Evolutionary conservation across 1,284 basidiomycete species (phyloP), one percentile per base, ranked within the genome.

Genomic region (Trichosporon coremiiforme): DNA sequence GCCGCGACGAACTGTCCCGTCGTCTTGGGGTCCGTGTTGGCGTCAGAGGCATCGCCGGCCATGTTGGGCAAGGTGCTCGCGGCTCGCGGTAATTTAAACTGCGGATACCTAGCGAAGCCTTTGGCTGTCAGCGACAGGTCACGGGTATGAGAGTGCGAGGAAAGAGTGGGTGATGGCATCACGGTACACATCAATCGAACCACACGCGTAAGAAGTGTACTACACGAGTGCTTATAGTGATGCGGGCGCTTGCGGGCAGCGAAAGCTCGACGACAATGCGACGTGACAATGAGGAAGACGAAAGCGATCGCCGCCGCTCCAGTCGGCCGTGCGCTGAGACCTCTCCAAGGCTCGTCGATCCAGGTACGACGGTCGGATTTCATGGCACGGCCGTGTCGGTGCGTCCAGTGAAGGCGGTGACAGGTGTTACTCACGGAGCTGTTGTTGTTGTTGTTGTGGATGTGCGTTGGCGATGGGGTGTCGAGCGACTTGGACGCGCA

Each of bases 1-100:
- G 83, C 83, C 4, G 83, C 68, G 66, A 83, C 71, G 72, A 84
- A 84, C 12, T 77, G 74, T 3, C 75, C 60, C 41, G 82, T 83
- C 20, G 79, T 71, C 17, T 76, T 64, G 29, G 57, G 29, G 13
- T 62, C 5, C 9, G 77, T 41, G 29, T 68, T 66, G 64, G 53
- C 66, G 10, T 67, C 36, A 2, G 31, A 13, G 6, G 55, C n/a
- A 12, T 33, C 55, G 45, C 20, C 45, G 41, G 50, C 36, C 68
- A 66, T 66, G 68, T 2, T 65, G 64, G 4, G 4, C n/a, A 35
- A 33, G 57, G 7, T 17, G 6, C 57, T 62, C 31, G 57, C 57
- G 57, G 31, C 29, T 33, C 20, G 57, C 31, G 57, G 57, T 7
- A 15, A 25, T 31, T n/a, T n/a, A 35, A 31, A 31, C 25, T 60